Evolutionary conservation across 768 basidiomycete genomes (phyloP).

Genomic region (Podaxis carcinomalis): DNA sequence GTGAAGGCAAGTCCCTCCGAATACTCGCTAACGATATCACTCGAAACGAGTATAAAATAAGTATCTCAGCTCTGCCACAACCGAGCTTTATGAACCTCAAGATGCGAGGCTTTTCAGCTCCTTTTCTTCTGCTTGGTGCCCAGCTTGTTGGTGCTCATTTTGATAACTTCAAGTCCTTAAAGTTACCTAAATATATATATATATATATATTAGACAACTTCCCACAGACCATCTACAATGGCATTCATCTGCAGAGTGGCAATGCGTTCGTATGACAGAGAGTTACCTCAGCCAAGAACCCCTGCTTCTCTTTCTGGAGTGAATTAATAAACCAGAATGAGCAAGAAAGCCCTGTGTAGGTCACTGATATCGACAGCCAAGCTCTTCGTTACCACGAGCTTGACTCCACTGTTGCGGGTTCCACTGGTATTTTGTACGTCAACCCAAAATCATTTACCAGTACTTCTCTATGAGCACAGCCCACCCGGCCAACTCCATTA

Average conservation of each 20-base stretch:
- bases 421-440: constrained; percentile 25
- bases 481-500: too few relatives aligned
- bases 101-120: background rate
- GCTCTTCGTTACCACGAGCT: constrained; percentile 31
- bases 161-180: background rate
- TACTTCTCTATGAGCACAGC: too few relatives aligned
- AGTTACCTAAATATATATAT: background rate
- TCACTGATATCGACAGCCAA: constrained; percentile 28
- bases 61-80: background rate
- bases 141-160: background rate
- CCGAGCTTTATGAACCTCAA: background rate
- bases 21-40: background rate
- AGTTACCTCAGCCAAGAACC: constrained; percentile 29
- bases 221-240: constrained; percentile 24
- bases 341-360: constrained; percentile 13
- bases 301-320: constrained; percentile 14
- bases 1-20: background rate
- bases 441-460: too few relatives aligned
- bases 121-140: background rate
- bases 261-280: constrained; percentile 29
- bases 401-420: constrained; percentile 23
- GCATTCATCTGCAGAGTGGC: constrained; percentile 24
- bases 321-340: background rate
- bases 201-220: constrained; percentile 21
- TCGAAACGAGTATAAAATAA: background rate